Conservation (phyloP, 352 stramenopile genomes). For the Pythium guiyangense region DNA sequence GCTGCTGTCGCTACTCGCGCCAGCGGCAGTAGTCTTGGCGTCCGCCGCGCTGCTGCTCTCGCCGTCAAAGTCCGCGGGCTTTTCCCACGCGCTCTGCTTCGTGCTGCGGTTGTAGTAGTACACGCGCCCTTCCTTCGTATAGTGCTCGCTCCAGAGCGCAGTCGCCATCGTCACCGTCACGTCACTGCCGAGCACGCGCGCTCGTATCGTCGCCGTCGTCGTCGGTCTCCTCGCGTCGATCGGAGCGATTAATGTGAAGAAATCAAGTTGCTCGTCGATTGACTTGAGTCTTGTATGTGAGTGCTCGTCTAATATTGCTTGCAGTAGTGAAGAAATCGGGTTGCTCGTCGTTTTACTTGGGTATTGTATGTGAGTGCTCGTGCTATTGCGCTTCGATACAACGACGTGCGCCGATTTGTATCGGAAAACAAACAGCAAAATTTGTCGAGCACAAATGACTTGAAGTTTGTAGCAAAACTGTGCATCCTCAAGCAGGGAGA, state of each 20-base stretch:
- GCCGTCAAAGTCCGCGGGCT: constrained; percentile 70
- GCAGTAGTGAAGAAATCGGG: too few relatives aligned
- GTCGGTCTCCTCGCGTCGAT: not conserved
- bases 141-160: constrained; percentile 75
- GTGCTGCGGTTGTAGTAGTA: constrained; percentile 89
- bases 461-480: too few relatives aligned
- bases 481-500: too few relatives aligned
- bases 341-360: too few relatives aligned
- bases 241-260: not conserved
- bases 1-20: not conserved
- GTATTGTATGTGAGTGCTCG: too few relatives aligned
- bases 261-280: too few relatives aligned
- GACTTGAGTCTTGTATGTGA: too few relatives aligned
- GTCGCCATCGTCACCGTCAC: constrained; percentile 16
- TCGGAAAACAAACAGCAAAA: too few relatives aligned
- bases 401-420: too few relatives aligned
- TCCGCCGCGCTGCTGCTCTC: constrained; percentile 15
- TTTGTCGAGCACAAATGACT: too few relatives aligned
- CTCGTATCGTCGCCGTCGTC: not conserved
- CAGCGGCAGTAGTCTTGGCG: not conserved
- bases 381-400: too few relatives aligned
- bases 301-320: too few relatives aligned
- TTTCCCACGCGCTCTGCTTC: constrained; percentile 87
- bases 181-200: not conserved
- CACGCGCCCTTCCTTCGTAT: constrained; percentile 78